A percentile compares a stretch with the other conserved stretches of the same genome.
Conservation (phyloP, 768 basidiomycete genomes). For the Phanerochaete carnosa region DNA sequence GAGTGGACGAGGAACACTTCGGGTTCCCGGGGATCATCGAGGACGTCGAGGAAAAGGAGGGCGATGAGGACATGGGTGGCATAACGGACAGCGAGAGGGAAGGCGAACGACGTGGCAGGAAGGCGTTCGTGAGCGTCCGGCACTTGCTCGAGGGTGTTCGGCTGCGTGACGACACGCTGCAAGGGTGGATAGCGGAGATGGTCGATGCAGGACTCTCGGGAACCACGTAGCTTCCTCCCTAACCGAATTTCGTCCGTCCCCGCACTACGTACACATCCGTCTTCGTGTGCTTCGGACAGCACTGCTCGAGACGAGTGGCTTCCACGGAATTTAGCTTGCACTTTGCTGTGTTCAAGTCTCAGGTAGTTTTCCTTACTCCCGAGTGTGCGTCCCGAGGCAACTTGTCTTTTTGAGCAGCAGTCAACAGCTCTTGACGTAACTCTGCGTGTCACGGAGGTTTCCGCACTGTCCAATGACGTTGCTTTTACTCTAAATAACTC, state of each 20-base stretch:
- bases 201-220: slow-evolving; percentile 41
- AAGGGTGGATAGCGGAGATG: slow-evolving; percentile 61
- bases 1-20: slow-evolving; percentile 81
- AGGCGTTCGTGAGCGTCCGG: slow-evolving; percentile 63
- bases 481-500: background rate
- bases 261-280: background rate
- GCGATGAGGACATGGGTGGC: slow-evolving; percentile 20
- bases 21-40: slow-evolving; percentile 85
- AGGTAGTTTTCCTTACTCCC: background rate
- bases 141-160: slow-evolving; percentile 60
- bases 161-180: slow-evolving; percentile 59
- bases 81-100: slow-evolving; percentile 47
- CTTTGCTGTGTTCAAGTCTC: background rate
- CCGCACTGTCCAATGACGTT: background rate
- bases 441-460: background rate
- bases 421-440: background rate
- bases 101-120: slow-evolving; percentile 67
- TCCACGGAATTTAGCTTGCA: background rate
- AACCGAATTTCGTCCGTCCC: background rate
- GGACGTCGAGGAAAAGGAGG: slow-evolving; percentile 68
- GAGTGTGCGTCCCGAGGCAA: background rate
- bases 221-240: slow-evolving; percentile 9
- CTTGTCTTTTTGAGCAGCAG: background rate
- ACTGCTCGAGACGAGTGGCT: background rate
- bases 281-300: background rate